Evolutionary conservation across 108 stramenopile genomes (phyloP), one percentile per base, ranked within the genome.

Genomic region (Cyclotella cryptica): DNA sequence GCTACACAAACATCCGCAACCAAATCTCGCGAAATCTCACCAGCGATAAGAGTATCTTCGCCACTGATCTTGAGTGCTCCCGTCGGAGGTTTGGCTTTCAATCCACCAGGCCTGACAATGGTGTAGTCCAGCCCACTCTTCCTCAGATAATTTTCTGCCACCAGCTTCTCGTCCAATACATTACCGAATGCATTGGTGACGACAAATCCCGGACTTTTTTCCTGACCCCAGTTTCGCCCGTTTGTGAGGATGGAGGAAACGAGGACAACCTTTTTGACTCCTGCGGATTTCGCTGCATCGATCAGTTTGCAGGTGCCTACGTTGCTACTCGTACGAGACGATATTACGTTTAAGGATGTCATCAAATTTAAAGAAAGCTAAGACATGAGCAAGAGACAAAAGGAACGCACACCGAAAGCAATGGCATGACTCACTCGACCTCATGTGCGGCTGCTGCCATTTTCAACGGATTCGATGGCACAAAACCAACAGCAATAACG

Each of bases 1-100:
- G 90, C 91, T 27, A 95, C 88, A 65, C 91, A 90, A 27, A 95
- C 93, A 86, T 95, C 91, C 10, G 93, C 93, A 11, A 95, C 93
- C 69, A 90, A 81, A 73, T 95, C 93, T 14, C 93, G 43, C 0
- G 88, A 88, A 42, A 95, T 84, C 77, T 95, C 93, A 19, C 93
- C 93, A 8, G 86, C 46, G 61, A 84, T 88, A 40, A 95, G 67
- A 1, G 91, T 91, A 68, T 95, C 91, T 74, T 95, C 93, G 13
- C 82, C 80, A 27, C 79, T 85, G 71, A 95, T 84, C 12, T 45
- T 45, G 49, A 95, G 61, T 14, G 68, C 71, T 1, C 93, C 93
- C 12, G 86, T 68, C 12, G 88, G 88, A 24, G 90, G 84, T 61
- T 86, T 89, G 53, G 90, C 85, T 75, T 91, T 91, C 39, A 95